Evolutionary conservation across 1,284 basidiomycete species (phyloP).

Genomic region (Cryptococcus hybrid): DNA sequence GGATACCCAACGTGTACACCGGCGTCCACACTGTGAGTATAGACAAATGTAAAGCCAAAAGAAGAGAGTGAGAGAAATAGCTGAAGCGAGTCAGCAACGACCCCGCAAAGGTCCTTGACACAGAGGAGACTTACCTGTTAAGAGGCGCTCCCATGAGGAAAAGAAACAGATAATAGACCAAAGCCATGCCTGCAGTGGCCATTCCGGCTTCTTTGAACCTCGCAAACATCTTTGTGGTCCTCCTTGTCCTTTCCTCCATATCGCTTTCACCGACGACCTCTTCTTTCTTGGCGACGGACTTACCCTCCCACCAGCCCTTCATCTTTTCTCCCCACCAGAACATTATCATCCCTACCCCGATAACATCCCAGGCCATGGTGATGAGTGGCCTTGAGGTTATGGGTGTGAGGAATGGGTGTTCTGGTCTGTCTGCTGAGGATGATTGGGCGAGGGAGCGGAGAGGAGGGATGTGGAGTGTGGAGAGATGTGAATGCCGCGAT

Average conservation of each 20-base stretch:
- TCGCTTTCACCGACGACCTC: constrained; percentile 26
- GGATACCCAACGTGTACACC: constrained; percentile 67
- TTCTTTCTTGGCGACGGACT: background rate
- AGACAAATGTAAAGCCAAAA: constrained; percentile 67
- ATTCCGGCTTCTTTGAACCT: constrained; percentile 55
- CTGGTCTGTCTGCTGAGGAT: constrained; percentile 57
- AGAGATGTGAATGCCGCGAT: constrained; percentile 64
- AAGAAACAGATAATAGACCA: constrained; percentile 56
- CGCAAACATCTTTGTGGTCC: constrained; percentile 40
- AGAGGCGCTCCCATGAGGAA: constrained; percentile 76
- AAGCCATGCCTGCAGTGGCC: constrained; percentile 57
- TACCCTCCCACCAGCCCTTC: constrained; percentile 54
- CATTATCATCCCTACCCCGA: constrained; percentile 61
- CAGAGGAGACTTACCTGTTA: constrained; percentile 53
- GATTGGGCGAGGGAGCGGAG: constrained; percentile 20
- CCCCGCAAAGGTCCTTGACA: constrained; percentile 49
- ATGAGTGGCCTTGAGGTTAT: constrained; percentile 63
- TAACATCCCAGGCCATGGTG: constrained; percentile 63
- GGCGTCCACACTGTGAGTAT: constrained; percentile 66
- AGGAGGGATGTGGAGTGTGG: constrained; percentile 57
- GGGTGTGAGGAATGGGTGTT: constrained; percentile 63
- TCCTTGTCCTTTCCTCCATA: constrained; percentile 23
- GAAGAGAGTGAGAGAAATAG: constrained; percentile 55
- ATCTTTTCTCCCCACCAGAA: constrained; percentile 72
- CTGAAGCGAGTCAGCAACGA: constrained; percentile 17